These are phyloP conservation scores for Neodidymelliopsis sp. DNA, from an alignment of 2,329 filamentous ascomycete species.

Conservation along the genomic window DNA sequence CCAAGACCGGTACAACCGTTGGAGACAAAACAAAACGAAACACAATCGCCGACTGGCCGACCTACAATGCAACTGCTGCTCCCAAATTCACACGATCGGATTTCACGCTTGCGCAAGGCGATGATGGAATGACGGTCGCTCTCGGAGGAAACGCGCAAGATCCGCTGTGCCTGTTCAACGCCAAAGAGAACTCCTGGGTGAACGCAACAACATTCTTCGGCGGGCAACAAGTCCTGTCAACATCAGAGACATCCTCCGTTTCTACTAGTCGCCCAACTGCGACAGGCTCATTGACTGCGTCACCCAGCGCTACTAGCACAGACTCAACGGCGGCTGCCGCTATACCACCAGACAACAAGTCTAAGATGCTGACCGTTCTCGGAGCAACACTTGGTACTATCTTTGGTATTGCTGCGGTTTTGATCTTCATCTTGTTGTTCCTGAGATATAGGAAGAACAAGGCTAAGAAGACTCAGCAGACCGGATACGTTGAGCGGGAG, in stretches of 20 bases:
- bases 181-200: slow-evolving; percentile 77
- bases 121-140: slow-evolving; percentile 74
- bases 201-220: slow-evolving; percentile 72
- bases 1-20: slow-evolving; percentile 59
- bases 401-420: slow-evolving; percentile 72
- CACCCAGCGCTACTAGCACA: slow-evolving; percentile 37
- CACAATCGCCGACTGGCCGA: slow-evolving; percentile 72
- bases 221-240: slow-evolving; percentile 48
- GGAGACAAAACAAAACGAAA: slow-evolving; percentile 59
- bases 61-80: slow-evolving; percentile 78
- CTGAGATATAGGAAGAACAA: slow-evolving; percentile 68
- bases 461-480: slow-evolving; percentile 67
- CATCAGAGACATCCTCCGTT: slow-evolving; percentile 42
- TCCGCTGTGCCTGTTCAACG: slow-evolving; percentile 79
- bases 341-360: slow-evolving; percentile 48
- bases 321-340: slow-evolving; percentile 43
- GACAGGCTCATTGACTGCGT: slow-evolving; percentile 22
- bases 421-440: slow-evolving; percentile 76
- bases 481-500: slow-evolving; percentile 50
- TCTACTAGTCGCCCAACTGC: slow-evolving; percentile 37
- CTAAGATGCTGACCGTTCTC: slow-evolving; percentile 68
- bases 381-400: slow-evolving; percentile 86
- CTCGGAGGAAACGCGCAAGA: slow-evolving; percentile 73
- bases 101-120: slow-evolving; percentile 74
- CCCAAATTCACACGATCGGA: slow-evolving; percentile 70